Evolutionary conservation across 345 rosid species (phyloP).

Genomic region (Salix exigua): DNA sequence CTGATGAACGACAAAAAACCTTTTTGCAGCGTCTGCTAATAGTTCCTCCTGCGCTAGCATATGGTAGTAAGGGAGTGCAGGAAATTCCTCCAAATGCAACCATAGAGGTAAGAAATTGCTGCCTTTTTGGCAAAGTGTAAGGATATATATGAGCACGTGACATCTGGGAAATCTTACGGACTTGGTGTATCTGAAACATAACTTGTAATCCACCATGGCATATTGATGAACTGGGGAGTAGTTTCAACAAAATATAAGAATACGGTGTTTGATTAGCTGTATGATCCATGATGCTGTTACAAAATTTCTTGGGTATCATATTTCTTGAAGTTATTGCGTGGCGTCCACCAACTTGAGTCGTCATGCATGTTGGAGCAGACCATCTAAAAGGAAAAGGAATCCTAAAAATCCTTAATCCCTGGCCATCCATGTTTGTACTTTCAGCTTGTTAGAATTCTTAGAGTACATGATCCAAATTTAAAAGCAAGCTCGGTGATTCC

Average conservation of each 20-base stretch:
- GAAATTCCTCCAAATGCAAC: constrained; percentile 98
- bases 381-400: not conserved
- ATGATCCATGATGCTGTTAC: not conserved
- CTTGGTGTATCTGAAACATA: not conserved
- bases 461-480: no score
- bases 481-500: no score
- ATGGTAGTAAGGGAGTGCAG: constrained; percentile 92
- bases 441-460: no score
- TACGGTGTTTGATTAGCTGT: not conserved
- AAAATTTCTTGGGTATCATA: not conserved
- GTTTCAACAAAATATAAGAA: not conserved
- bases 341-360: not conserved
- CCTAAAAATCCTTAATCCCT: no score
- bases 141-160: not conserved
- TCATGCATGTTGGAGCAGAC: not conserved
- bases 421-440: no score
- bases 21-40: constrained; percentile 60
- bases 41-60: constrained; percentile 90
- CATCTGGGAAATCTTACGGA: not conserved
- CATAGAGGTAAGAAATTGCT: constrained; percentile 60
- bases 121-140: not conserved
- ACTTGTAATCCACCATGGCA: not conserved
- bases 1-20: not conserved
- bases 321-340: not conserved
- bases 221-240: not conserved